These are phyloP conservation scores for Coemansia aciculifera DNA, from an alignment of 192 early-diverging fungal genomes.

Conservation along the genomic window DNA sequence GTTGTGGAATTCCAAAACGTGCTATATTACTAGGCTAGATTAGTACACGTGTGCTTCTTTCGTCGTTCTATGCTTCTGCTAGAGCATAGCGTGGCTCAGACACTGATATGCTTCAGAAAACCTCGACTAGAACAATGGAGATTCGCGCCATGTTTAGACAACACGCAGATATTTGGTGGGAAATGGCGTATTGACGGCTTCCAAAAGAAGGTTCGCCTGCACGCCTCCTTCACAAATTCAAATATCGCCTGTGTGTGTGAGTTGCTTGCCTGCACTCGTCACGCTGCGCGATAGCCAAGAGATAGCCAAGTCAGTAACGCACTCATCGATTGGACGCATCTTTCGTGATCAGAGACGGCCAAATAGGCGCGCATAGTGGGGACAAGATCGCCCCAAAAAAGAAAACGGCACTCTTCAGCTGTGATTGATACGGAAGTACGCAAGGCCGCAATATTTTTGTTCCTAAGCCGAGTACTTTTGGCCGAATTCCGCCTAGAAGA, in stretches of 20 bases:
- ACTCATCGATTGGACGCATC: background rate
- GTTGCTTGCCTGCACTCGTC: background rate
- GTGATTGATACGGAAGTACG: background rate
- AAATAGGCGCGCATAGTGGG: constrained; percentile 3
- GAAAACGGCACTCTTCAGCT: background rate
- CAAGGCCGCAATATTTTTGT: background rate
- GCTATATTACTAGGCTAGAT: background rate
- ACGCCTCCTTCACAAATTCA: background rate
- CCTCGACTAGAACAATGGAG: background rate
- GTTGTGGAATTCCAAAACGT: background rate
- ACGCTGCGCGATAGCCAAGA: background rate
- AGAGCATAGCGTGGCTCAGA: background rate
- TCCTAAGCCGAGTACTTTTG: background rate
- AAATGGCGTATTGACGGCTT: background rate
- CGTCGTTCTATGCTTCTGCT: background rate
- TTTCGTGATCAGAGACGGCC: background rate
- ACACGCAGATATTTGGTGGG: background rate
- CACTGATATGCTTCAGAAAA: background rate
- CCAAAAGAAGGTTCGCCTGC: background rate
- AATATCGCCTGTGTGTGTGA: background rate
- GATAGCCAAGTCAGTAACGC: background rate
- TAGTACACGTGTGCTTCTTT: background rate
- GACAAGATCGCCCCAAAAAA: background rate
- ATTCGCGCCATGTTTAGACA: background rate
- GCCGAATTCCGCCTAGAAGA: constrained; percentile 3